Conservation (phyloP, 352 stramenopile genomes). For the Phytophthora melonis region DNA sequence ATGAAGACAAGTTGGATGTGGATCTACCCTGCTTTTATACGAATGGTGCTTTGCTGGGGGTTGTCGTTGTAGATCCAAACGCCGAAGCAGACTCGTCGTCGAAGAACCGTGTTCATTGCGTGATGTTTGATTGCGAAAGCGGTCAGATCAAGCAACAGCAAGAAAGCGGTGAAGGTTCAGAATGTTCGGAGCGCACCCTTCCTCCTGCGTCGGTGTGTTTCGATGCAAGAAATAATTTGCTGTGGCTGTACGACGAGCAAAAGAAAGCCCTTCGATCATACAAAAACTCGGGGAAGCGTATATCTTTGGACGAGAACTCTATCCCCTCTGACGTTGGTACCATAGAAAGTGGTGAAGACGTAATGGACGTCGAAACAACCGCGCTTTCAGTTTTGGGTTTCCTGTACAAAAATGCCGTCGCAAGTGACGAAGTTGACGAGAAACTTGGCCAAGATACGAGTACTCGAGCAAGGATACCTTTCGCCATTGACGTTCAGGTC, state of each 20-base stretch:
- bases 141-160: slow-evolving; percentile 23
- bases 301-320: slow-evolving; percentile 47
- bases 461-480: slow-evolving; percentile 35
- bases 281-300: slow-evolving; percentile 53
- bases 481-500: slow-evolving; percentile 51
- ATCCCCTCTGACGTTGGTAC: slow-evolving; percentile 21
- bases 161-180: slow-evolving; percentile 1
- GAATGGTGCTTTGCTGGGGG: slow-evolving; percentile 34
- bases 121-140: slow-evolving; percentile 64
- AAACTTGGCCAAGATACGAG: slow-evolving; percentile 4
- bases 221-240: slow-evolving; percentile 56
- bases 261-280: slow-evolving; percentile 47
- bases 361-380: slow-evolving; percentile 23
- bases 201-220: slow-evolving; percentile 51
- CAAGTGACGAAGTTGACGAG: slow-evolving; percentile 15
- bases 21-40: slow-evolving; percentile 45
- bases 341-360: background rate
- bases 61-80: slow-evolving; percentile 27
- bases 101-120: slow-evolving; percentile 41
- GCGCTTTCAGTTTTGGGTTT: slow-evolving; percentile 45
- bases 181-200: slow-evolving; percentile 18
- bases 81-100: slow-evolving; percentile 3
- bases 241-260: slow-evolving; percentile 49
- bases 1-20: slow-evolving; percentile 9
- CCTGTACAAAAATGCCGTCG: slow-evolving; percentile 52